Percentiles rank a stretch among this genome's conserved stretches.
phyloP scores from a whole-genome alignment of 2,329 filamentous ascomycete species.

The Diaporthe ampelina region DNA sequence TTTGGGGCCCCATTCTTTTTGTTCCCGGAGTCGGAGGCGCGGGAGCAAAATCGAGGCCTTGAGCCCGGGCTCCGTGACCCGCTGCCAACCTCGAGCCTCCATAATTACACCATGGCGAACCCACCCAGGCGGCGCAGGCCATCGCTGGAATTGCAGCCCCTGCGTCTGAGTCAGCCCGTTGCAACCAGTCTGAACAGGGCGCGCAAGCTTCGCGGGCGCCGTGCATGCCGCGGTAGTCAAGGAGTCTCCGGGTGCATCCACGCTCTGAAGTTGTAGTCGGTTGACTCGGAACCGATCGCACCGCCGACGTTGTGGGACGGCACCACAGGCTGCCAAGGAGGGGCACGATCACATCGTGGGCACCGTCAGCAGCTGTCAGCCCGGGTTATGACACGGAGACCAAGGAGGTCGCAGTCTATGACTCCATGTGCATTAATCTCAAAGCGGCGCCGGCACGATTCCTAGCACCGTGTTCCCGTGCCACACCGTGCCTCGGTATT shows the following conservation, averaged over 20 bases:
- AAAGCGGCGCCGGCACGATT: not conserved
- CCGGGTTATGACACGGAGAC: not conserved
- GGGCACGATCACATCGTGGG: not conserved
- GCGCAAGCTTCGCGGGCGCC: not conserved
- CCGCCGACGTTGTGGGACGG: constrained; percentile 14
- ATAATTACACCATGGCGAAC: not conserved
- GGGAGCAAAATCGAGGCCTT: not conserved
- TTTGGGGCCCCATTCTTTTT: not conserved
- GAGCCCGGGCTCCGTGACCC: constrained; percentile 24
- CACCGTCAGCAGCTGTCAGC: constrained; percentile 12
- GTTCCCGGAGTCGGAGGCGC: constrained; percentile 28
- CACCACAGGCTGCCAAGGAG: not conserved
- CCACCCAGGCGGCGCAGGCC: not conserved
- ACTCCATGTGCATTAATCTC: constrained; percentile 6
- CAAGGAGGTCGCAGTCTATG: constrained; percentile 4
- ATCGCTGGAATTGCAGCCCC: constrained; percentile 18
- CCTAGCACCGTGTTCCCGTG: not conserved
- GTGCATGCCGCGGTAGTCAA: not conserved
- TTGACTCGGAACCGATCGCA: constrained; percentile 26
- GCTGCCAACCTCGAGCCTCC: constrained; percentile 9
- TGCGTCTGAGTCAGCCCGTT: constrained; percentile 17
- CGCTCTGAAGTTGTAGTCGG: not conserved
- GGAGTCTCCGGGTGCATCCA: not conserved
- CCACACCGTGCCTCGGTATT: not conserved
- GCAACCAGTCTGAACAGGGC: not conserved